Conservation (phyloP, 768 basidiomycete species). For the Heimioporus sp. region DNA sequence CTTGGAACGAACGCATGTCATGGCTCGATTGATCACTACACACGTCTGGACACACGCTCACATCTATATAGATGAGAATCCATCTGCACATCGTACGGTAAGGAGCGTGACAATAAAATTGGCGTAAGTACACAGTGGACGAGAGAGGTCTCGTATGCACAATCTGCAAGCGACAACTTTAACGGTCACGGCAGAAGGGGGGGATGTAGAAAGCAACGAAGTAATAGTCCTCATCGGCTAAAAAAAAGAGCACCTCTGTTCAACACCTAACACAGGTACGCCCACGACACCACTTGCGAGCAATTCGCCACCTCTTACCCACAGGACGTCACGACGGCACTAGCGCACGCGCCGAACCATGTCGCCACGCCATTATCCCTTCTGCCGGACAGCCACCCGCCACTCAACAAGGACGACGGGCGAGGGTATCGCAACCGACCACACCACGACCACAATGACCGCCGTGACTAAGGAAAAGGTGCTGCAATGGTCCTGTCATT, state of each 20-base stretch:
- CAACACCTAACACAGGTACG: slow-evolving; percentile 63
- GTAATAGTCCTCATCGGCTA: slow-evolving; percentile 13
- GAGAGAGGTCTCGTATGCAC: slow-evolving; percentile 19
- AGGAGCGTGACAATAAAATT: slow-evolving; percentile 27
- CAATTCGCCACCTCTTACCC: too few relatives aligned
- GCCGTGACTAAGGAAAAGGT: too few relatives aligned
- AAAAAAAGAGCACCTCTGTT: slow-evolving; percentile 38
- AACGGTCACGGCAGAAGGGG: slow-evolving; percentile 8
- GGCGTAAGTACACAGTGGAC: slow-evolving; percentile 1
- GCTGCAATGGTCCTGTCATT: too few relatives aligned
- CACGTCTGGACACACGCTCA: background rate
- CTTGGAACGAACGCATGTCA: slow-evolving; percentile 46
- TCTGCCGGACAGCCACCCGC: too few relatives aligned
- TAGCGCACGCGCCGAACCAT: too few relatives aligned
- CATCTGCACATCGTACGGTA: slow-evolving; percentile 26
- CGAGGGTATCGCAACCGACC: too few relatives aligned
- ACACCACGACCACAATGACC: too few relatives aligned
- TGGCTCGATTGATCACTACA: slow-evolving; percentile 43
- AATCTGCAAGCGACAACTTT: slow-evolving; percentile 11
- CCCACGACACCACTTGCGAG: too few relatives aligned
- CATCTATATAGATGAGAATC: slow-evolving; percentile 25
- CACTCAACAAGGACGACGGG: too few relatives aligned
- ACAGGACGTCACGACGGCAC: too few relatives aligned
- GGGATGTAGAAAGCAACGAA: slow-evolving; percentile 10
- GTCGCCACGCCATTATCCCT: too few relatives aligned